Percentiles rank a stretch among this genome's conserved stretches.
phyloP scores from a whole-genome alignment of 176 grass and related monocot species.

The Dactylis glomerata region DNA sequence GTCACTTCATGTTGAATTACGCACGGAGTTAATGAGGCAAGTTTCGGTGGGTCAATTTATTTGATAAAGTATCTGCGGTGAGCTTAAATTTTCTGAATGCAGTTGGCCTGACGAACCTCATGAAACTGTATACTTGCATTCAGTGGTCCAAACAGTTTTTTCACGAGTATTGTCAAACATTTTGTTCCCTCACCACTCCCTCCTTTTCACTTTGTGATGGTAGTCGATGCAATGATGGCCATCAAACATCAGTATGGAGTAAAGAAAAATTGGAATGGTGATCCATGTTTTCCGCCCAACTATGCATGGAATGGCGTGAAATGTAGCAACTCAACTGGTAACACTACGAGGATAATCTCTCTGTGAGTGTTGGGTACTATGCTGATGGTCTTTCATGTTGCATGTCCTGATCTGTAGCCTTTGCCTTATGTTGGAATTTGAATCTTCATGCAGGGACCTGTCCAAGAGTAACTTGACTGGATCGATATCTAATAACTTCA shows the following conservation, averaged over 20 bases:
- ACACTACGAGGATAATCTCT: conserved; percentile 23
- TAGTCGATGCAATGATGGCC: conserved; percentile 43
- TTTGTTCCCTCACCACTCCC: neutral
- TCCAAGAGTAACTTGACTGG: neutral
- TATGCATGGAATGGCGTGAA: conserved; percentile 42
- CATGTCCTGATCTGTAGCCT: neutral
- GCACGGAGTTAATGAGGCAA: too few relatives aligned
- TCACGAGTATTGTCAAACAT: neutral
- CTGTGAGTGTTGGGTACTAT: conserved; percentile 35
- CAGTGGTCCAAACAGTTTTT: too few relatives aligned
- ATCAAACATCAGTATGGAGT: conserved; percentile 44
- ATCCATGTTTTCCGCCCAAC: conserved; percentile 42
- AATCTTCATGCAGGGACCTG: neutral
- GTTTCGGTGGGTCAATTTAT: neutral
- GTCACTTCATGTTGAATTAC: neutral
- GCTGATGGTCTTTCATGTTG: neutral
- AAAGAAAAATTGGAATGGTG: conserved; percentile 58
- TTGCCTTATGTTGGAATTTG: neutral
- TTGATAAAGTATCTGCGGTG: neutral
- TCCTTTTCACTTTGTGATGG: neutral
- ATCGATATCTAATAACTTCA: neutral
- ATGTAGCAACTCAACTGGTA: conserved; percentile 9
- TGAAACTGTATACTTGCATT: neutral
- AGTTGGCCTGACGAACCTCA: neutral
- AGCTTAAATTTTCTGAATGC: neutral